Evolutionary conservation across 2,329 filamentous ascomycete species (phyloP).

Genomic region (Cercospora zeae-maydis): DNA sequence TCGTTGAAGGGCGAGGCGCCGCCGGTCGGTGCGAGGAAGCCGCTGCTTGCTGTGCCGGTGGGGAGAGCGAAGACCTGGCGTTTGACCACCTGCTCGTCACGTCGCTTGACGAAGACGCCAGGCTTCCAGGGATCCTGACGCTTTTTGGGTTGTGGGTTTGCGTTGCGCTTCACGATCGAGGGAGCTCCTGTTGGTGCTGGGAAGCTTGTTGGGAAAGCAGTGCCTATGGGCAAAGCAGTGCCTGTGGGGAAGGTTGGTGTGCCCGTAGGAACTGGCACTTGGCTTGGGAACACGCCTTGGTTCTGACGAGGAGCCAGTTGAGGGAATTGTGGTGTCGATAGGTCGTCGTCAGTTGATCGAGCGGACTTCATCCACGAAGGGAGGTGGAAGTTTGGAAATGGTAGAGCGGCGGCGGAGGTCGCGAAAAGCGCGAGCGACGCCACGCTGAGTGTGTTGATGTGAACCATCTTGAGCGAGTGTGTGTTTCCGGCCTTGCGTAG

Average conservation of each 20-base stretch:
- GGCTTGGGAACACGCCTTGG: slow-evolving; percentile 4
- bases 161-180: neutral
- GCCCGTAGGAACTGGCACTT: neutral
- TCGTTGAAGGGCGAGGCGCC: neutral
- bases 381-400: neutral
- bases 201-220: neutral
- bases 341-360: neutral
- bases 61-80: neutral
- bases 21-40: slow-evolving; percentile 1
- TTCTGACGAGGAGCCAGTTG: neutral
- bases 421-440: slow-evolving; percentile 11
- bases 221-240: neutral
- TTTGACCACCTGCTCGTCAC: neutral
- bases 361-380: neutral
- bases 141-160: neutral
- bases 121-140: neutral
- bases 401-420: slow-evolving; percentile 6
- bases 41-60: slow-evolving; percentile 1
- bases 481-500: neutral
- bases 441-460: slow-evolving; percentile 6
- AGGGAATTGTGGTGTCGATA: neutral
- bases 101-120: neutral
- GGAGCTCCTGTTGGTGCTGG: neutral
- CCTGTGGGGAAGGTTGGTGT: neutral
- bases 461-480: slow-evolving; percentile 11